Evolutionary conservation across 768 basidiomycete genomes (phyloP), one percentile per base, ranked within the genome.

Genomic region (Chalciporus sphaerocephalus): DNA sequence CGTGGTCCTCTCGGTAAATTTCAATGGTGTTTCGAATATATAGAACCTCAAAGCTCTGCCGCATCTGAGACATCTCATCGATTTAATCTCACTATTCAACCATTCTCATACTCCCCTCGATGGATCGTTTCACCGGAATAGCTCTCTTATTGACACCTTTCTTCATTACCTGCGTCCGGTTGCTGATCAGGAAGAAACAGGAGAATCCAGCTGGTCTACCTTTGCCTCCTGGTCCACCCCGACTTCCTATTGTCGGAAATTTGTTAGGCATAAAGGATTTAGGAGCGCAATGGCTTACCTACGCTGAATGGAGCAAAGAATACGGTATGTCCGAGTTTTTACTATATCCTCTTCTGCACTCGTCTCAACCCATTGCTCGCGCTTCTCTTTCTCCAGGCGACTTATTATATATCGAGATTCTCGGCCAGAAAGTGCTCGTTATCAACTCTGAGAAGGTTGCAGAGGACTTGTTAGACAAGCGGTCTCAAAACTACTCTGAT

Each of bases 181-280:
- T 13, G 2, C 40, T 43, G 23, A 17, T 56, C 22, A 40, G 16
- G 35, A 50, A 38, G 38, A 44, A 33, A 24, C 25, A 23, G 24
- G 44, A 43, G 20, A 57, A 63, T 11, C 53, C 61, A 13, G 24
- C 42, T 18, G 50, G 58, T 6, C 42, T 60, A 3, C 57, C 55
- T 6, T 37, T 71, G 11, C 74, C 74, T n/a, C 74, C 73, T 16
- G 74, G 74, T 11, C 72, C 74, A 6, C 62, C 54, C 27, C 61
- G 62, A 25, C 53, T 69, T n/a, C 73, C 74, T 23, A 35, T 75
- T n/a, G 50, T 76, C 16, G 74, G 70, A 28, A 75, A 74, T 47
- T 45, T 75, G 6, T 52, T 73, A 5, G 70, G 72, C 40, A 70
- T 75, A 65, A 62, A 65, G 32, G 54, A 57, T 24, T 63, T 72